Conservation (phyloP, 352 stramenopile genomes). For the Aphanomyces euteiches region DNA sequence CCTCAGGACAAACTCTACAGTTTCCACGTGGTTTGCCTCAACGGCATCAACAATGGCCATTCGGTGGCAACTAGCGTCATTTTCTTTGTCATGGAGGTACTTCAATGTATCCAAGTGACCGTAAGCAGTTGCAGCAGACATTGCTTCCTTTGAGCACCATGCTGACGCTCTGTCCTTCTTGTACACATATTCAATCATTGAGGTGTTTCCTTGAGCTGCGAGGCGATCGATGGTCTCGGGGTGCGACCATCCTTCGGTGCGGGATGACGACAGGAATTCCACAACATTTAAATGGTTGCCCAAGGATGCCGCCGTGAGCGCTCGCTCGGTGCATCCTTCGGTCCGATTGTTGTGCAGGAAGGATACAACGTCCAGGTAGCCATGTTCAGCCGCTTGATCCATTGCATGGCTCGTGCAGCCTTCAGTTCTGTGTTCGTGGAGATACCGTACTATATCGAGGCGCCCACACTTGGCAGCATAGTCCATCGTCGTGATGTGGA, state of each 20-base stretch:
- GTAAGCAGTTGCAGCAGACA: not conserved
- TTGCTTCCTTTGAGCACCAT: not conserved
- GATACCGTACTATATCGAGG: not conserved
- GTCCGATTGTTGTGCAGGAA: constrained; percentile 20
- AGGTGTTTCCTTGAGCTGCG: not conserved
- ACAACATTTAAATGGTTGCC: constrained; percentile 1
- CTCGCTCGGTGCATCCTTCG: constrained; percentile 23
- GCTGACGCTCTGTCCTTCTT: not conserved
- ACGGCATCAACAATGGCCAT: constrained; percentile 5
- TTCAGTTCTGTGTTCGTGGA: not conserved
- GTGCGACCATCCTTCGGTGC: not conserved
- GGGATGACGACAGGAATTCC: not conserved
- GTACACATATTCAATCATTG: not conserved
- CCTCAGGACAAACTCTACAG: not conserved
- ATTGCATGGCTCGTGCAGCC: constrained; percentile 25
- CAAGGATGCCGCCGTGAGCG: constrained; percentile 1
- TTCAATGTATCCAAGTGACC: not conserved
- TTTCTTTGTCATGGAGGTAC: not conserved
- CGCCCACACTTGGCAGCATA: not conserved
- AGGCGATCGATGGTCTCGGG: not conserved
- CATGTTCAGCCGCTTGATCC: constrained; percentile 35
- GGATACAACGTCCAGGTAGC: constrained; percentile 35
- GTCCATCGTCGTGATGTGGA: constrained; percentile 1
- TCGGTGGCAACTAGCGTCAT: not conserved
- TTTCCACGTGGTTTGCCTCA: not conserved